Evolutionary conservation across 2,329 filamentous ascomycete species (phyloP).

Genomic region (Coleophoma cylindrospora): DNA sequence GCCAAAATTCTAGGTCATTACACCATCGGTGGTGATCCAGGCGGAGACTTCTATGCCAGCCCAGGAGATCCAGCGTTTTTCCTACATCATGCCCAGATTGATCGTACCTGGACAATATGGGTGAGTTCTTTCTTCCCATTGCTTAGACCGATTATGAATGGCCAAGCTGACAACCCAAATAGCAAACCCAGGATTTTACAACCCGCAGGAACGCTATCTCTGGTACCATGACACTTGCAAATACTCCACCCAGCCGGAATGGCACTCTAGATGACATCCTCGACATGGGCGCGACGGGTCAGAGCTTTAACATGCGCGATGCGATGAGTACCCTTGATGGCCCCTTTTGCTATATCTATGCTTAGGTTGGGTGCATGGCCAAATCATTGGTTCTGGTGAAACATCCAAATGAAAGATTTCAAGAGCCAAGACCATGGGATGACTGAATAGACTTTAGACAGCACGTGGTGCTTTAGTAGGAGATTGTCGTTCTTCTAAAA

Average conservation of each 20-base stretch:
- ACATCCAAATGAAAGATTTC: too few species aligned
- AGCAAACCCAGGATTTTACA: constrained; percentile 36
- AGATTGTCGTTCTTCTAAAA: too few species aligned
- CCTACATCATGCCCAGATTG: constrained; percentile 38
- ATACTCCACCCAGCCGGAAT: constrained; percentile 34
- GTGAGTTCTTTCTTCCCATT: too few species aligned
- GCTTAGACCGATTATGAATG: too few species aligned
- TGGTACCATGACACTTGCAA: constrained; percentile 37
- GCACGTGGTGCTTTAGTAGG: too few species aligned
- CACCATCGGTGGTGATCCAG: constrained; percentile 37
- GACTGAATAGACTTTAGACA: too few species aligned
- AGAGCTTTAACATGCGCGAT: constrained; percentile 25
- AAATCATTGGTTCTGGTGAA: too few species aligned
- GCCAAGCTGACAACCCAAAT: too few species aligned
- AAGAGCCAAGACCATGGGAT: too few species aligned
- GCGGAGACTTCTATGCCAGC: constrained; percentile 35
- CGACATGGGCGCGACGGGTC: constrained; percentile 20
- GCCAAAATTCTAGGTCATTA: constrained; percentile 25
- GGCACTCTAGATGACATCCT: constrained; percentile 35
- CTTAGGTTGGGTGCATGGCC: background rate
- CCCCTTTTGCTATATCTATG: constrained; percentile 40
- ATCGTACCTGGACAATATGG: constrained; percentile 43
- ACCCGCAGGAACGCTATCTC: constrained; percentile 20
- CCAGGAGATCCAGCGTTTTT: constrained; percentile 40
- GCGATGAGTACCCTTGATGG: constrained; percentile 36